A percentile compares a stretch with the other conserved stretches of the same genome.
Conservation (phyloP, 2,329 filamentous ascomycete genomes). For the Diaporthe vaccinii region DNA sequence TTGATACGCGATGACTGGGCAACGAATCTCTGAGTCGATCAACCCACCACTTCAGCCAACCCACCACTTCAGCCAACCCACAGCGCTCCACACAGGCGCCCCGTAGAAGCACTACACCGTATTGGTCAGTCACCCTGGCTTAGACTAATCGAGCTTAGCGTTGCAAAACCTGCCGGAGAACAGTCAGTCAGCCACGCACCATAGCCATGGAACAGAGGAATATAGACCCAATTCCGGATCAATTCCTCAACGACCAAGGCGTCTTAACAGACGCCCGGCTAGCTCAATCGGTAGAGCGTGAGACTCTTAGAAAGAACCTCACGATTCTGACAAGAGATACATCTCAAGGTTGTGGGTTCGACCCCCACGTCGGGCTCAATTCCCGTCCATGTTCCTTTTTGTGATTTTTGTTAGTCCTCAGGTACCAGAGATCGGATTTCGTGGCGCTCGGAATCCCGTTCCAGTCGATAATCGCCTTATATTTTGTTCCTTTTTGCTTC, state of each 20-base stretch:
- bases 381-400: constrained; percentile 6
- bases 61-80: neutral
- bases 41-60: no score
- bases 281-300: constrained; percentile 81
- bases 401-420: neutral
- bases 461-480: neutral
- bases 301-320: constrained; percentile 69
- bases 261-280: constrained; percentile 59
- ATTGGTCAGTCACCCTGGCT: neutral
- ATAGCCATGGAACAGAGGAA: neutral
- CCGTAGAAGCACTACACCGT: constrained; percentile 11
- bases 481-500: neutral
- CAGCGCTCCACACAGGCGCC: neutral
- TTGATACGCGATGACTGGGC: constrained; percentile 23
- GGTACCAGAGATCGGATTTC: no score
- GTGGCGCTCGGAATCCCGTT: no score
- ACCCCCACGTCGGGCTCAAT: constrained; percentile 41
- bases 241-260: neutral
- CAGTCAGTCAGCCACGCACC: no score
- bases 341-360: constrained; percentile 41
- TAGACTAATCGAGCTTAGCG: neutral
- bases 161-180: neutral
- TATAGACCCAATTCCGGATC: accelerated
- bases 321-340: constrained; percentile 32
- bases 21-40: neutral